Evolutionary conservation across 108 stramenopile genomes (phyloP).

Genomic region (Skeletonema potamos): DNA sequence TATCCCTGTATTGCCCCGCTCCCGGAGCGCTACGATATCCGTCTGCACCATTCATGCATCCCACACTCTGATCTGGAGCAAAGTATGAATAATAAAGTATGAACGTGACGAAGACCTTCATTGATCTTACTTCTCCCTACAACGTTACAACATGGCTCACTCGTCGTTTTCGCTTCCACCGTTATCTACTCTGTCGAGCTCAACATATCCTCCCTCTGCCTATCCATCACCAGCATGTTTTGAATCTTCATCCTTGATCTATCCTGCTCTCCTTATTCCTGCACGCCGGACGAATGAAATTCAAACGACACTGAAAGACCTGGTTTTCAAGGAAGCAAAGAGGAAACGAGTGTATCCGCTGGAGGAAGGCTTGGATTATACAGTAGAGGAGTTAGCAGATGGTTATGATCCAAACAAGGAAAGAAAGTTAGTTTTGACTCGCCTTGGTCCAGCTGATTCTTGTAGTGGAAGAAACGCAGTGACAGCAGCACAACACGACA

Average conservation of each 20-base stretch:
- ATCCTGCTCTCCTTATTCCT: conserved; percentile 73
- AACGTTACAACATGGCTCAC: neutral
- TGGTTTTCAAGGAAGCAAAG: conserved; percentile 64
- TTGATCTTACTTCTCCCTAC: neutral
- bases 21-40: too few relatives aligned
- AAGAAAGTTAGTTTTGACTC: conserved; percentile 55
- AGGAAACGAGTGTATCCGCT: conserved; percentile 52
- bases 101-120: too few relatives aligned
- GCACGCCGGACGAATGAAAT: conserved; percentile 57
- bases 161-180: conserved; percentile 17
- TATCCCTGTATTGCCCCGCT: too few relatives aligned
- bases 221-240: conserved; percentile 29
- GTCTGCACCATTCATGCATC: too few relatives aligned
- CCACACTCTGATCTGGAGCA: too few relatives aligned
- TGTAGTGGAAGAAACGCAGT: neutral
- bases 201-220: conserved; percentile 34
- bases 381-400: conserved; percentile 4
- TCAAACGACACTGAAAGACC: conserved; percentile 44
- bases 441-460: conserved; percentile 4
- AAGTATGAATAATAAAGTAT: too few relatives aligned
- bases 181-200: conserved; percentile 7
- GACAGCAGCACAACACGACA: conserved; percentile 15
- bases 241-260: conserved; percentile 13
- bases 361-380: conserved; percentile 40
- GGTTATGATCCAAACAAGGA: conserved; percentile 28